Evolutionary conservation across 768 basidiomycete genomes (phyloP).

Genomic region (Exsudoporus frostii): DNA sequence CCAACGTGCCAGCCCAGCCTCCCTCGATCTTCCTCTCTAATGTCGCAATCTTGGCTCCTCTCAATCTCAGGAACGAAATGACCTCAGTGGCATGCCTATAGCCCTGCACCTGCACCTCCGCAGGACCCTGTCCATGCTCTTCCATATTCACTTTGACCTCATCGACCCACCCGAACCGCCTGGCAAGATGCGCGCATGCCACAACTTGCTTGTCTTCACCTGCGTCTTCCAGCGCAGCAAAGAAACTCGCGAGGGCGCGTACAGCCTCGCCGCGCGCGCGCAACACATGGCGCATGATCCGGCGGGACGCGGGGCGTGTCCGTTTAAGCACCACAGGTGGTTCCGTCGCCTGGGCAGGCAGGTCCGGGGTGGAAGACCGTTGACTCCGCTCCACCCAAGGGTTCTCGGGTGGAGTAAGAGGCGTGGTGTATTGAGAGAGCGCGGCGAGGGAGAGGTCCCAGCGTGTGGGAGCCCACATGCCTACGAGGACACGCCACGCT

Average conservation of each 20-base stretch:
- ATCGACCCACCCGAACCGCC: conserved; percentile 38
- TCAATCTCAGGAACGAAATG: conserved; percentile 59
- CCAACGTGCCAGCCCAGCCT: conserved; percentile 67
- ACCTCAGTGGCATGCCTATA: conserved; percentile 73
- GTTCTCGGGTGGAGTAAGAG: conserved; percentile 61
- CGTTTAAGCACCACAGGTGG: conserved; percentile 34
- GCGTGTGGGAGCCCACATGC: conserved; percentile 83
- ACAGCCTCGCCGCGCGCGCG: conserved; percentile 82
- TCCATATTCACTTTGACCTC: conserved; percentile 27
- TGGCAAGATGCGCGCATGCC: conserved; percentile 48
- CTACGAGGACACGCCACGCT: conserved; percentile 95
- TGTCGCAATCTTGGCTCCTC: conserved; percentile 68
- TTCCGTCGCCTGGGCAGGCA: conserved; percentile 31
- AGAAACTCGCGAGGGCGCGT: conserved; percentile 67
- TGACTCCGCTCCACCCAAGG: conserved; percentile 64
- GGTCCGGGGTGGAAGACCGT: conserved; percentile 27
- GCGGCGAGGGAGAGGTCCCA: conserved; percentile 81
- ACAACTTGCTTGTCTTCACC: conserved; percentile 45
- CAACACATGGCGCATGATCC: conserved; percentile 86
- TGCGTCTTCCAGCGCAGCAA: conserved; percentile 58
- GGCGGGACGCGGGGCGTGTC: conserved; percentile 67
- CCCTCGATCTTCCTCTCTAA: conserved; percentile 45
- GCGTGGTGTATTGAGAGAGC: conserved; percentile 69
- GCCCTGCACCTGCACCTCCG: conserved; percentile 35
- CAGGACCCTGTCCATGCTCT: conserved; percentile 25